Evolutionary conservation across 768 basidiomycete genomes (phyloP), one percentile per base, ranked within the genome.

Genomic region (Lentinula detonsa): DNA sequence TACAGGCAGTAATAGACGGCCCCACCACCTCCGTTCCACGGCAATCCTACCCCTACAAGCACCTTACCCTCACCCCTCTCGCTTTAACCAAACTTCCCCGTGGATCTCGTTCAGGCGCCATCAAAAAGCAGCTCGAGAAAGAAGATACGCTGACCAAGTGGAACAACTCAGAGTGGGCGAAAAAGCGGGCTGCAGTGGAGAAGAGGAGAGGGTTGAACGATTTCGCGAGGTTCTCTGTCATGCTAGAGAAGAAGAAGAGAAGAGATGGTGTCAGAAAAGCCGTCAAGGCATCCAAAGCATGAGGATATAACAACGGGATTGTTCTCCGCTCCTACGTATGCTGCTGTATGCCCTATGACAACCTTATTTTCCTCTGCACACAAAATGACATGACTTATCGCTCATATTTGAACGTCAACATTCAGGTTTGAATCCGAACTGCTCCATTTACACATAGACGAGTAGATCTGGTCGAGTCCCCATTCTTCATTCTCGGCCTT

Each of bases 1-100:
- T 57, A 0, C 69, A 98, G 96, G 96, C 95, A 37, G 85, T 99
- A 72, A 86, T 98, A 70, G 96, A 98, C 76, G 95, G 95, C 50
- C 95, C 97, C 58, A 83, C 84, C 39, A 93, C 95, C 62, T 85
- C 82, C 64, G 95, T 99, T 58, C 89, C 96, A 67, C 93, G 97
- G 69, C 96, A 97, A 76, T 71, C 90, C 31, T 91, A 87, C 81
- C 85, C 92, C 66, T 98, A 90, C 87, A 90, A 90, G 73, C 88
- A 97, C 78, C 82, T 98, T 69, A 84, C 87, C 72, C 90, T 99
- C 71, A 98, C 95, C 23, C 89, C 91, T 61, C 80, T 95, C 75
- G 79, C 84, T 67, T 80, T 98, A 67, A 83, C 85, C 64, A 85
- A 85, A 63, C 87, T 99, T 53, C 93, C 95, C 71, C 93, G 95